Evolutionary conservation across 2,329 filamentous ascomycete species (phyloP).

Genomic region (Lachnellula arida): DNA sequence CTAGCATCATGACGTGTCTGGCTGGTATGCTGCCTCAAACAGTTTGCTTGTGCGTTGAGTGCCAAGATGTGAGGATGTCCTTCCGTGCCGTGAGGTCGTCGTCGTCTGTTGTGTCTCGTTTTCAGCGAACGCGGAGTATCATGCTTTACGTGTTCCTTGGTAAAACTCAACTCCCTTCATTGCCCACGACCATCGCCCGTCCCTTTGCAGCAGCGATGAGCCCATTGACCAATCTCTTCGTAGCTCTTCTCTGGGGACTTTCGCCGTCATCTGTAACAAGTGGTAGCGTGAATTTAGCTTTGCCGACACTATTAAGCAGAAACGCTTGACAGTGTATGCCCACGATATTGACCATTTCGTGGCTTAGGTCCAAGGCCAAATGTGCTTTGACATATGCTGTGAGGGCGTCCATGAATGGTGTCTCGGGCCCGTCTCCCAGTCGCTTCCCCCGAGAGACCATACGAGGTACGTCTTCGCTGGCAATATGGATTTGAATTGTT

Average conservation of each 20-base stretch:
- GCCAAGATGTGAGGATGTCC: no score
- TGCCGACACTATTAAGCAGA: constrained; percentile 35
- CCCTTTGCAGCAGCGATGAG: constrained; percentile 20
- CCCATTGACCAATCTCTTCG: constrained; percentile 18
- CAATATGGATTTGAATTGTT: constrained; percentile 39
- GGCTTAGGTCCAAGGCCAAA: constrained; percentile 37
- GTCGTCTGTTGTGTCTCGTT: no score
- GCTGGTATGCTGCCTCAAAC: no score
- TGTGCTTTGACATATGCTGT: constrained; percentile 35
- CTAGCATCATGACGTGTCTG: no score
- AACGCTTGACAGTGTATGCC: constrained; percentile 40
- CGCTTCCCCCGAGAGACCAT: constrained; percentile 25
- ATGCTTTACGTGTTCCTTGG: background rate
- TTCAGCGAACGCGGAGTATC: background rate
- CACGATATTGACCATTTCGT: constrained; percentile 37
- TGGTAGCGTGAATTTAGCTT: constrained; percentile 35
- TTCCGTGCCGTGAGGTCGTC: no score
- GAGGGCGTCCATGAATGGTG: constrained; percentile 38
- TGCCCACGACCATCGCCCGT: constrained; percentile 5
- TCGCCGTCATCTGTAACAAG: constrained; percentile 10
- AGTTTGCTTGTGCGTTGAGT: no score
- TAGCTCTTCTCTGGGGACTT: constrained; percentile 19
- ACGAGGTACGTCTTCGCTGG: constrained; percentile 35
- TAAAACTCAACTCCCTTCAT: background rate
- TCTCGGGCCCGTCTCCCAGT: constrained; percentile 10